phyloP scores from a whole-genome alignment of 768 basidiomycete genomes.

The Suillus luteus region DNA sequence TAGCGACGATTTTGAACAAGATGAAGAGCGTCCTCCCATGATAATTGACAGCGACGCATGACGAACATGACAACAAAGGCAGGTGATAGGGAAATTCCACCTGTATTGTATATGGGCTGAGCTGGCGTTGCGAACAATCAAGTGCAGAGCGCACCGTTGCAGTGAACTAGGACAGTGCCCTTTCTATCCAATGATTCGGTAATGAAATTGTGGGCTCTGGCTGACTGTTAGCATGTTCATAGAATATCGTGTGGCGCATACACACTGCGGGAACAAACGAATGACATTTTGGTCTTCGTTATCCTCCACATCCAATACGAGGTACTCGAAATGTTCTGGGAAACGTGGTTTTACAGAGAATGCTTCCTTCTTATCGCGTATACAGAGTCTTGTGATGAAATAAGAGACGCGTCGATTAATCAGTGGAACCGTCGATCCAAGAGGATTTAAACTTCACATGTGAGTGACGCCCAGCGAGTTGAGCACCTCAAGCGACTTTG shows the following conservation, averaged over 20 bases:
- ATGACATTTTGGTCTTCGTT: slow-evolving; percentile 96
- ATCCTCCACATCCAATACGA: slow-evolving; percentile 86
- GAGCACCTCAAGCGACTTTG: slow-evolving; percentile 77
- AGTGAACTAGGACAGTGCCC: slow-evolving; percentile 85
- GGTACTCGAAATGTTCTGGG: slow-evolving; percentile 73
- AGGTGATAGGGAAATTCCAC: slow-evolving; percentile 86
- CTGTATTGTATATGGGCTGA: slow-evolving; percentile 37
- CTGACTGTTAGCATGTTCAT: slow-evolving; percentile 7
- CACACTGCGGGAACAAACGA: slow-evolving; percentile 82
- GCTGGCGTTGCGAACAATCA: neutral
- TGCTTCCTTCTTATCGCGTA: slow-evolving; percentile 86
- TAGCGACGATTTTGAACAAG: slow-evolving; percentile 89
- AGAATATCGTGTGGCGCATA: slow-evolving; percentile 13
- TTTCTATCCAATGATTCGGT: slow-evolving; percentile 56
- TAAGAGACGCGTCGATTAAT: slow-evolving; percentile 16
- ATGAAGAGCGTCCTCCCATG: slow-evolving; percentile 88
- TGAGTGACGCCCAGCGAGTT: slow-evolving; percentile 72
- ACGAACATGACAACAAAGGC: slow-evolving; percentile 93
- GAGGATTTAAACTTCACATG: slow-evolving; percentile 49
- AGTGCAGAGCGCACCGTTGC: slow-evolving; percentile 62
- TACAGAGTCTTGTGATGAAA: slow-evolving; percentile 66
- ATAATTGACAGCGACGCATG: slow-evolving; percentile 79
- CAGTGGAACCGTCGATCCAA: slow-evolving; percentile 11
- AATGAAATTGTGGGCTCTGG: slow-evolving; percentile 77
- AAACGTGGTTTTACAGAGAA: slow-evolving; percentile 89